Base-by-base conservation (phyloP, 129 eudicot genomes). In the Flaveria robusta region DNA sequence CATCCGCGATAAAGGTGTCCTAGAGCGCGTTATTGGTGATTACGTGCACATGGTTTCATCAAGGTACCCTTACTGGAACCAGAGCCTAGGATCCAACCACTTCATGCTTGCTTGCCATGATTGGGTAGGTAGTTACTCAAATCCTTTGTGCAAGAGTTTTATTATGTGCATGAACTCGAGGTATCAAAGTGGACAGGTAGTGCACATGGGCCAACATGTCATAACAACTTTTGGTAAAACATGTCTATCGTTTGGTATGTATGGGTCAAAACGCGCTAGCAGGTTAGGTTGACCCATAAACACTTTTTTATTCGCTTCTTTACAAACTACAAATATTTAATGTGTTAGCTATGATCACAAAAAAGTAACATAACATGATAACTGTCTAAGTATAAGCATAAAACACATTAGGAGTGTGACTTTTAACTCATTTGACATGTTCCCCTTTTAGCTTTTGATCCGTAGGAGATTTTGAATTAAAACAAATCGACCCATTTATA, bases 21-120 rank as follows among this genome's bases (percentile, higher is more conserved):
- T 92, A 66, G 89, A 75, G 60, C 91, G 91, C 2, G 79, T 84
- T 31, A 74, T 92, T 10, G 83, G 79, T 26, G 97, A 87, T 72
- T 89, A 92, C 55, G 89, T 89, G 19, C 83, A 65, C 20, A 41
- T 71, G 9, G 76, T 92, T 16, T 89, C 96, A 1, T 54, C 85
- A 49, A 87, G 81, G 81, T 89, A 92, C 68, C 86, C 91, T 3
- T 92, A 81, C 7, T 92, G 97, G 97, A 92, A 92, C 77, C 64
- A 84, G 46, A 92, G 97, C 83, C 96, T 89, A 1, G 97, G 97
- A 76, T 87, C 96, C 50, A 92, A 92, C 73, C 97, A 92, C 74
- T 89, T 92, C 92, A 92, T 92, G 97, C 91, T 92, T 46, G 84
- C 97, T 15, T 92, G 97, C 79, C 97, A 92, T 65, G 97, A 92